A percentile compares a stretch with the other conserved stretches of the same genome.
phyloP scores from a whole-genome alignment of 306 rosid genomes.

The Datisca glomerata region DNA sequence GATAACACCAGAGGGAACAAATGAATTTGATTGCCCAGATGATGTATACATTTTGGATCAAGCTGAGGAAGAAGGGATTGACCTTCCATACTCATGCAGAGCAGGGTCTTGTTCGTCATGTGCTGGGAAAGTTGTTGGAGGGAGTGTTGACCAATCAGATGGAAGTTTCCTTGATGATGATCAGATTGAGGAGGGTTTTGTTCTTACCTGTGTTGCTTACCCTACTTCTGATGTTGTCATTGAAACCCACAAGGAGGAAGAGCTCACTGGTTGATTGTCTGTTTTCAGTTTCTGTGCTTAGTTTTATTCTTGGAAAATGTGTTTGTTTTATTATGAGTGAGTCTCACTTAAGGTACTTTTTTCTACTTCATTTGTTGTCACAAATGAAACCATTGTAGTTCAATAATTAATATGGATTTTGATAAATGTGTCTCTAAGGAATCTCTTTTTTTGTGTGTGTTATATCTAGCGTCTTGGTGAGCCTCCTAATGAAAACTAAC shows the following conservation, averaged over 20 bases:
- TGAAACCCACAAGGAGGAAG: slow-evolving; percentile 92
- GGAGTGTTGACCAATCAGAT: slow-evolving; percentile 52
- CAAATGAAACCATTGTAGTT: too few species aligned
- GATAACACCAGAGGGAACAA: slow-evolving; percentile 45
- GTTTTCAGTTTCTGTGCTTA: too few species aligned
- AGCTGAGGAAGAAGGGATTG: slow-evolving; percentile 50
- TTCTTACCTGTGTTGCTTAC: slow-evolving; percentile 72
- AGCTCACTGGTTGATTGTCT: slow-evolving; percentile 25
- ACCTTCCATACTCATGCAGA: slow-evolving; percentile 78
- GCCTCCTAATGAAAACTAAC: too few species aligned
- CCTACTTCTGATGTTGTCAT: slow-evolving; percentile 37
- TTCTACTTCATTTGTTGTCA: too few species aligned
- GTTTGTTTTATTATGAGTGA: too few species aligned
- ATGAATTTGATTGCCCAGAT: slow-evolving; percentile 41
- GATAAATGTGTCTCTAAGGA: too few species aligned
- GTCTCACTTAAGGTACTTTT: too few species aligned
- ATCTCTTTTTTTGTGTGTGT: too few species aligned
- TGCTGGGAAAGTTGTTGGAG: slow-evolving; percentile 42
- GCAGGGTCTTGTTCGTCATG: slow-evolving; percentile 90
- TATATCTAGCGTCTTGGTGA: too few species aligned
- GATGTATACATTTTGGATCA: slow-evolving; percentile 51
- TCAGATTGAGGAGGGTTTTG: slow-evolving; percentile 22
- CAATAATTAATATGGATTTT: too few species aligned
- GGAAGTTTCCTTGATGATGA: slow-evolving; percentile 80
- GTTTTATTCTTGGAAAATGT: too few species aligned